Evolutionary conservation across 1,284 basidiomycete species (phyloP).

Genomic region (Pisolithus thermaeus): DNA sequence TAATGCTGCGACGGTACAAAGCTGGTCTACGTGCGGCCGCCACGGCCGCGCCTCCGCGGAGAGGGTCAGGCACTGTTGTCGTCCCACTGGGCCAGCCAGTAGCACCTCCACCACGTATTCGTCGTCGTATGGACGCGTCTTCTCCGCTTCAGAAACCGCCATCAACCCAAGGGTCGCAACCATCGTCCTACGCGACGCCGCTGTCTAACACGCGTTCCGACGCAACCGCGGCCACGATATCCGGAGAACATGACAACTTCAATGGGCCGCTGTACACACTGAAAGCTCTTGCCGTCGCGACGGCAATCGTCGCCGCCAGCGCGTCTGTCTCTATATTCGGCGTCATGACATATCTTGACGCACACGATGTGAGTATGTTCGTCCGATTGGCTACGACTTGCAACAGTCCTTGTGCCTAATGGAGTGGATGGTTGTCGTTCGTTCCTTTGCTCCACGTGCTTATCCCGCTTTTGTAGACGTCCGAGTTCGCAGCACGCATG

Average conservation of each 20-base stretch:
- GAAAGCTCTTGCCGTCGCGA: constrained; percentile 44
- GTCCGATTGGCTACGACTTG: neutral
- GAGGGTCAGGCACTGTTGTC: neutral
- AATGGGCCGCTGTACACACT: constrained; percentile 36
- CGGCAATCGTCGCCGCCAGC: constrained; percentile 31
- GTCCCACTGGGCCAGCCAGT: neutral
- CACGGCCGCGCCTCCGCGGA: constrained; percentile 9
- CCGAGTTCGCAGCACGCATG: constrained; percentile 52
- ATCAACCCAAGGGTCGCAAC: neutral
- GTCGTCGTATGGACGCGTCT: neutral
- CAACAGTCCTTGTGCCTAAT: neutral
- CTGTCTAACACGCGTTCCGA: too few species aligned
- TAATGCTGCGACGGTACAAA: constrained; percentile 32
- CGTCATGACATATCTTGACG: constrained; percentile 35
- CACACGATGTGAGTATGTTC: constrained; percentile 31
- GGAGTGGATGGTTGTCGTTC: neutral
- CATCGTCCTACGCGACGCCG: neutral
- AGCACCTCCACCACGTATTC: neutral
- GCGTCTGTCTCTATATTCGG: constrained; percentile 32
- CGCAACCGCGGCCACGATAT: too few species aligned
- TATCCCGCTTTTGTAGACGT: constrained; percentile 32
- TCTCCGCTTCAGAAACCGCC: neutral
- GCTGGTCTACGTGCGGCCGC: neutral
- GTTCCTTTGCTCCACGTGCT: neutral
- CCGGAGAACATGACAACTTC: constrained; percentile 25